Conservation (phyloP, 169 alveolate species). For the Neospora caninum region DNA sequence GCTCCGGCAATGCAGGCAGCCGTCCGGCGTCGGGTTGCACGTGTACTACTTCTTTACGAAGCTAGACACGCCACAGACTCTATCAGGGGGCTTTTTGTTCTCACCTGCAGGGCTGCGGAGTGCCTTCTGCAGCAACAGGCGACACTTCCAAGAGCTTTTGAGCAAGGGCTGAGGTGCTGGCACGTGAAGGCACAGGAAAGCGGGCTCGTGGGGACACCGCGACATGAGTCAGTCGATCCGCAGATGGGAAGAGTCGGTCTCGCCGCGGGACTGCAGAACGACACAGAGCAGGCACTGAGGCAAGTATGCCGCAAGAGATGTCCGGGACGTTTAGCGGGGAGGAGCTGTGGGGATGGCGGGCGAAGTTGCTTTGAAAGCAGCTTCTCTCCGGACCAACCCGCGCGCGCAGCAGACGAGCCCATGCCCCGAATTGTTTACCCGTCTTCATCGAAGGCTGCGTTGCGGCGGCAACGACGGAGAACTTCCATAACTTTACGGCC, state of each 20-base stretch:
- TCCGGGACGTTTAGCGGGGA: too few species aligned
- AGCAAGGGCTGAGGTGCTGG: neutral
- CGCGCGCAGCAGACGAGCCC: too few species aligned
- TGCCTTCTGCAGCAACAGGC: neutral
- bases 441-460: neutral
- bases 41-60: too few species aligned
- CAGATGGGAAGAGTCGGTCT: neutral
- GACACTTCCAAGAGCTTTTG: neutral
- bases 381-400: too few species aligned
- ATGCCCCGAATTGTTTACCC: too few species aligned
- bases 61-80: too few species aligned
- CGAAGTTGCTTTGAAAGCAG: too few species aligned
- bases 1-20: too few species aligned
- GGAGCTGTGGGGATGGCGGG: too few species aligned
- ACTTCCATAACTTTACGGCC: neutral
- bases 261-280: neutral
- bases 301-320: neutral
- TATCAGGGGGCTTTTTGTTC: neutral
- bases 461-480: neutral
- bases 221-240: neutral
- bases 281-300: neutral
- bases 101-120: slow-evolving; percentile 7
- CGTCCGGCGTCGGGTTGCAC: too few species aligned
- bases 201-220: neutral
- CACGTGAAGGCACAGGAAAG: neutral